Base-by-base conservation (phyloP, 306 rosid genomes). In the Psophocarpus tetragonolobus region DNA sequence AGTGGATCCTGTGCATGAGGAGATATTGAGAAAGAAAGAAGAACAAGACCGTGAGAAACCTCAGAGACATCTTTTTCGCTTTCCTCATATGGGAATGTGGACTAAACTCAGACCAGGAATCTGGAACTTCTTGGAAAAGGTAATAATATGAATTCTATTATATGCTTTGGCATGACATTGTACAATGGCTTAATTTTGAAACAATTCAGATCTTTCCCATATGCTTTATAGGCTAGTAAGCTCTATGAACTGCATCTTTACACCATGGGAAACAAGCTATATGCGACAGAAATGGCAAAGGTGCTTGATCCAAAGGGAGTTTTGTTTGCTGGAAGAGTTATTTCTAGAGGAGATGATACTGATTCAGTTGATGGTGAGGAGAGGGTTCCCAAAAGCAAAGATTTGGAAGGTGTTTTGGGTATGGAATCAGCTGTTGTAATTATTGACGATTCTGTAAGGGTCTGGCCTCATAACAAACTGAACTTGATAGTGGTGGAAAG, bases 51-150 rank as follows among this genome's bases (percentile, higher is more conserved):
- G 94, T 67, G 95, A 91, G 81, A 88, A 86, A 78, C 67, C 87
- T n/a, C 88, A 84, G 3, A 88, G 98, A 76, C 97, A 92, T 75
- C 96, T 96, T 80, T 96, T 91, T 71, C 96, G 98, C 69, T 92
- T 96, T 76, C 87, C 95, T 70, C 99, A 92, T 84, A 86, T 96
- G 99, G 99, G 96, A 88, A 96, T 96, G 99, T 96, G 99, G 99
- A 96, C 99, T 74, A 96, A 96, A 90, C 86, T 96, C 75, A 89
- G 99, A 44, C 99, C 99, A 5, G 99, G 99, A 58, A 82, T 96
- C 81, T 96, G 99, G 99, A 92, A 88, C 57, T 96, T 96, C 86
- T 83, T 96, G 88, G 99, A 96, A 84, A 92, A 91, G 96, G 99
- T 96, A 79, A 70, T 48, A 74, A 68, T 53, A 79, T 80, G 42